Evolutionary conservation across 2,329 filamentous ascomycete species (phyloP).

Genomic region (Hypoxylon sp.): DNA sequence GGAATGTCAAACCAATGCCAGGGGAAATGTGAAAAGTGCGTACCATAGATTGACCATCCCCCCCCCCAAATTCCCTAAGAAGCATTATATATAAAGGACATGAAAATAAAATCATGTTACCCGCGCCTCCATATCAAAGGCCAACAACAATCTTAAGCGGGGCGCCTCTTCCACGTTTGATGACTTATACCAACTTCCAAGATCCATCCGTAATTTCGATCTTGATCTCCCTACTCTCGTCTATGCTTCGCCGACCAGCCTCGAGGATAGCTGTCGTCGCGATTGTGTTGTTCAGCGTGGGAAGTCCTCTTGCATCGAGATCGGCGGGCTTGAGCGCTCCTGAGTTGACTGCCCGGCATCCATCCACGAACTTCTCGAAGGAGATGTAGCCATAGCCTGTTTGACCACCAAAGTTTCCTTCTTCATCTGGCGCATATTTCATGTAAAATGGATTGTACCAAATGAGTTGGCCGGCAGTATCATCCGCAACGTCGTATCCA

Average conservation of each 20-base stretch:
- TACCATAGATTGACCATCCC: not conserved
- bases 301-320: conserved; percentile 83
- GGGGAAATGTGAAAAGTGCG: not conserved
- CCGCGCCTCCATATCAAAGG: not conserved
- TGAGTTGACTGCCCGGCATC: conserved; percentile 82
- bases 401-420: conserved; percentile 94
- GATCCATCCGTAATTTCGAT: conserved; percentile 76
- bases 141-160: not conserved
- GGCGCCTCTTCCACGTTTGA: not conserved
- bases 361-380: conserved; percentile 96
- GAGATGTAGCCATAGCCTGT: conserved; percentile 93
- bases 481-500: conserved; percentile 94
- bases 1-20: not conserved
- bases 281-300: conserved; percentile 89
- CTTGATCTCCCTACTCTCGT: conserved; percentile 83
- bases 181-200: conserved; percentile 63
- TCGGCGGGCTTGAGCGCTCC: conserved; percentile 79
- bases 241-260: conserved; percentile 85
- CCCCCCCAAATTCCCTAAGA: not conserved
- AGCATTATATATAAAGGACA: not conserved
- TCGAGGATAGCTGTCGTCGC: conserved; percentile 93
- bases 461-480: conserved; percentile 76
- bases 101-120: not conserved
- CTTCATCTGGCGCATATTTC: conserved; percentile 93
- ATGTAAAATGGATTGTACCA: conserved; percentile 98